Conservation (phyloP, 768 basidiomycete genomes). For the Goffeauzyma gilvescens region DNA sequence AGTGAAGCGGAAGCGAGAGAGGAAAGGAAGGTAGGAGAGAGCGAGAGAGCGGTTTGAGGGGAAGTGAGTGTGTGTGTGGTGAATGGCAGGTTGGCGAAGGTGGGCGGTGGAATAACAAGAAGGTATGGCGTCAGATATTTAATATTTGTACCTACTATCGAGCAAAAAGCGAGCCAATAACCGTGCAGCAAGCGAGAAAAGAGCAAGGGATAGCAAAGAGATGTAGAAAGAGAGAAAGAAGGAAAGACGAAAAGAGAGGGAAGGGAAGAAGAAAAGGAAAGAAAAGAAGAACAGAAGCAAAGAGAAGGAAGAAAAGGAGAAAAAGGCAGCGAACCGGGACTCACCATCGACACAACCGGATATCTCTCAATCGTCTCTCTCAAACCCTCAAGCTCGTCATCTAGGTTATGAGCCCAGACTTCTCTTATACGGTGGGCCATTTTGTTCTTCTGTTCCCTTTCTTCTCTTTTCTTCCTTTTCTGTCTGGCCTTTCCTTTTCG, state of each 20-base stretch:
- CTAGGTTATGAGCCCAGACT: constrained; percentile 80
- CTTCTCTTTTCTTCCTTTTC: too few relatives aligned
- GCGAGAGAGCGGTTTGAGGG: constrained; percentile 18
- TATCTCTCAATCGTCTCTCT: constrained; percentile 73
- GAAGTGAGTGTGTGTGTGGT: background rate
- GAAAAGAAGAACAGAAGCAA: too few relatives aligned
- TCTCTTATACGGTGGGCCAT: constrained; percentile 11
- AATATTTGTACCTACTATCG: too few relatives aligned
- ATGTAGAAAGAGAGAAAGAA: too few relatives aligned
- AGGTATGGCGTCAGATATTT: too few relatives aligned
- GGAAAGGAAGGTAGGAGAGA: too few relatives aligned
- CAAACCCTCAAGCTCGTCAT: constrained; percentile 73
- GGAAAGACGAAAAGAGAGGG: too few relatives aligned
- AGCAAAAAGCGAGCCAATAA: too few relatives aligned
- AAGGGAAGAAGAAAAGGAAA: too few relatives aligned
- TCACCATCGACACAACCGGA: constrained; percentile 85
- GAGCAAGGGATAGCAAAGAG: too few relatives aligned
- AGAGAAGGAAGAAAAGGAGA: background rate
- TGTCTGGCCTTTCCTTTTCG: too few relatives aligned
- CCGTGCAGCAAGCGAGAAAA: too few relatives aligned
- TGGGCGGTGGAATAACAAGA: background rate
- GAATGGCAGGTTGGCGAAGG: background rate
- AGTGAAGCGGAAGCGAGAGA: constrained; percentile 16
- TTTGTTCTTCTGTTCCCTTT: background rate
- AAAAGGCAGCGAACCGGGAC: constrained; percentile 13